Evolutionary conservation across 1,284 basidiomycete species (phyloP), one percentile per base, ranked within the genome.

Genomic region (Naganishia cerealis): DNA sequence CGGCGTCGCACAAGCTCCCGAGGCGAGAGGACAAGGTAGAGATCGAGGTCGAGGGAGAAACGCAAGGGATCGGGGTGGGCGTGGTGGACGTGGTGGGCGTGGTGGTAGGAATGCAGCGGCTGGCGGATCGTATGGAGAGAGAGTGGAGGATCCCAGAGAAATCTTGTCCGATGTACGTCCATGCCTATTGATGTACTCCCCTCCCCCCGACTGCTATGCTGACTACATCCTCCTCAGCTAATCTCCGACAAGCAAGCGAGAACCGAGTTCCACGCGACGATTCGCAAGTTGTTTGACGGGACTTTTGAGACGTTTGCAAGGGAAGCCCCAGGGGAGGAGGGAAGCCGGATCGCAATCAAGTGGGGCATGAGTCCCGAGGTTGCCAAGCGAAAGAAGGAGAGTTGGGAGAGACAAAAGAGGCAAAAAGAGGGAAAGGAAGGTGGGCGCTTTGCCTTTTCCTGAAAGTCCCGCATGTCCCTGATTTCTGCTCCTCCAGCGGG

Each of bases 231-330:
- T 24, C 38, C 10, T 16, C 78, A 95, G 90, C 87, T 90, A 10
- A 92, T 99, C 53, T 78, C 84, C 29, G 88, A 87, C 26, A 98
- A 98, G 80, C 85, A 87, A 36, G 86, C 86, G 10, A 86, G 95
- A 36, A 92, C 91, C 1, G 86, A 86, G 6, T 85, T 96, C 67
- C 95, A 99, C 78, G 85, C 90, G 78, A 81, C 84, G 13, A 83
- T 99, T 48, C 87, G 96, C 57, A 87, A 89, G 69, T 79, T 92
- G 4, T 96, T 98, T 76, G 83, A 81, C 1, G 91, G 92, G 24
- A 89, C 89, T 72, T 85, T 98, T 50, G 89, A 94, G 55, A 92
- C 88, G 24, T 73, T 73, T 10, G 72, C 75, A 0, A 74, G 72
- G 15, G 76, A 78, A 2, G 65, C 72, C 15, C 52, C 69, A 0